Conservation (phyloP, 495 filamentous ascomycete species). For the Aspergillus ellipticus region DNA sequence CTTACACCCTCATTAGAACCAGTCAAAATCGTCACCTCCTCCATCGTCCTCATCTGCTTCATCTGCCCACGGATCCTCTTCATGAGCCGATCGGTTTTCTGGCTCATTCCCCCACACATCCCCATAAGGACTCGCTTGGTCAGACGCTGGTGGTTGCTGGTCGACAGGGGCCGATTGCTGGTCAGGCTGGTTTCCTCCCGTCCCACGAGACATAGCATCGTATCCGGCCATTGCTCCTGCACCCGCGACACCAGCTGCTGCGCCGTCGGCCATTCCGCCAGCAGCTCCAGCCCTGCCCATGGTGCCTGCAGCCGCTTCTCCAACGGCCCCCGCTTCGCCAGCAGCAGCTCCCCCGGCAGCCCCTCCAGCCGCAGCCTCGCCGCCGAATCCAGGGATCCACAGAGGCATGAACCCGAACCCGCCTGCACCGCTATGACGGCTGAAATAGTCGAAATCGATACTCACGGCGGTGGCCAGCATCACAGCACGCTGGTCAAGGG, state of each 20-base stretch:
- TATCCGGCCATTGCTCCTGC: conserved; percentile 61
- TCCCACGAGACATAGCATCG: conserved; percentile 58
- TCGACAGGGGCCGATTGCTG: conserved; percentile 19
- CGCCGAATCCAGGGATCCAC: conserved; percentile 54
- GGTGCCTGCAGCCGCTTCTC: conserved; percentile 33
- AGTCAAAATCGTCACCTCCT: conserved; percentile 38
- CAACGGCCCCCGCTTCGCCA: conserved; percentile 40
- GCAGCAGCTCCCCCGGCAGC: conserved; percentile 43
- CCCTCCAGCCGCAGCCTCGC: conserved; percentile 45
- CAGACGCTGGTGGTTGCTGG: conserved; percentile 12
- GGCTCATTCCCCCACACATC: conserved; percentile 28
- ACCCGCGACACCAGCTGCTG: conserved; percentile 43
- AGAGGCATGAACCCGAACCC: conserved; percentile 55
- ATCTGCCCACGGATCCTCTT: conserved; percentile 37
- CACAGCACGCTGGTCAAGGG: conserved; percentile 65
- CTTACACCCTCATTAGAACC: conserved; percentile 28
- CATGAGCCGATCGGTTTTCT: conserved; percentile 36
- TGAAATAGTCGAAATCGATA: conserved; percentile 73
- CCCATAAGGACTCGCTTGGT: conserved; percentile 19
- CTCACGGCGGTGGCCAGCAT: conserved; percentile 71
- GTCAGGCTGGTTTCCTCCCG: conserved; percentile 16
- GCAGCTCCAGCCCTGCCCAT: conserved; percentile 32
- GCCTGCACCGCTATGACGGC: conserved; percentile 50
- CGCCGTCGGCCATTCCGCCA: conserved; percentile 40
- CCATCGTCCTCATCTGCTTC: conserved; percentile 21